Percentiles rank a stretch among this genome's conserved stretches.
Evolutionary conservation across 192 early-diverging fungal genomes (phyloP).

Genomic region (Pilobolus umbonatus): DNA sequence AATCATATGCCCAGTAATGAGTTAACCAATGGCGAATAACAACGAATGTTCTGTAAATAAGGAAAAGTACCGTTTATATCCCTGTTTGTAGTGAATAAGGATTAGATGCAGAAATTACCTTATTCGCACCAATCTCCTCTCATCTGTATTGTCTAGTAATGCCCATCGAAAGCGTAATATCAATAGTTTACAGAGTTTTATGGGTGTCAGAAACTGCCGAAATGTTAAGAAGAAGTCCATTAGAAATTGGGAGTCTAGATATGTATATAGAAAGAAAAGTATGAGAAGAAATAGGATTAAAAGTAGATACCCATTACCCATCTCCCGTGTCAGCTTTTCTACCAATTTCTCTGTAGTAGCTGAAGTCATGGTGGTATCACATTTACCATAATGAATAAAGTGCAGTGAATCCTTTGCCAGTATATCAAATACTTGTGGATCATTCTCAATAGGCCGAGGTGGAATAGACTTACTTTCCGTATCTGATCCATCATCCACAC

Average conservation of each 20-base stretch:
- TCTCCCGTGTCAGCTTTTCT: constrained; percentile 49
- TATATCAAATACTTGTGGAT: constrained; percentile 39
- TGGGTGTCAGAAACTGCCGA: constrained; percentile 45
- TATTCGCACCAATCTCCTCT: constrained; percentile 40
- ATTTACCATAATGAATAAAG: constrained; percentile 36
- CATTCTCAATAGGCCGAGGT: constrained; percentile 36
- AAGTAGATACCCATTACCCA: constrained; percentile 34
- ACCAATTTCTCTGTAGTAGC: constrained; percentile 49
- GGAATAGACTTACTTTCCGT: too few relatives aligned
- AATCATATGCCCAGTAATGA: constrained; percentile 48
- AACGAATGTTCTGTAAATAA: constrained; percentile 41
- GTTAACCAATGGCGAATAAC: constrained; percentile 53
- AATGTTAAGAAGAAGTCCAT: constrained; percentile 54
- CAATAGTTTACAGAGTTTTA: constrained; percentile 48
- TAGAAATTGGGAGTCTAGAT: constrained; percentile 44
- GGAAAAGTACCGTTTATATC: not conserved
- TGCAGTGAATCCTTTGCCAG: constrained; percentile 22
- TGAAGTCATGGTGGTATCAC: constrained; percentile 31
- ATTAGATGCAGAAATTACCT: constrained; percentile 28
- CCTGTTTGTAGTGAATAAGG: not conserved
- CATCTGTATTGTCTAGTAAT: constrained; percentile 36
- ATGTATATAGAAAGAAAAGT: constrained; percentile 7
- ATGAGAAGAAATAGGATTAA: not conserved
- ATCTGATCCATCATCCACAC: not conserved
- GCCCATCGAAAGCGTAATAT: constrained; percentile 54